Evolutionary conservation across 1,284 basidiomycete species (phyloP).

Genomic region (Apiotrichum gamsii): DNA sequence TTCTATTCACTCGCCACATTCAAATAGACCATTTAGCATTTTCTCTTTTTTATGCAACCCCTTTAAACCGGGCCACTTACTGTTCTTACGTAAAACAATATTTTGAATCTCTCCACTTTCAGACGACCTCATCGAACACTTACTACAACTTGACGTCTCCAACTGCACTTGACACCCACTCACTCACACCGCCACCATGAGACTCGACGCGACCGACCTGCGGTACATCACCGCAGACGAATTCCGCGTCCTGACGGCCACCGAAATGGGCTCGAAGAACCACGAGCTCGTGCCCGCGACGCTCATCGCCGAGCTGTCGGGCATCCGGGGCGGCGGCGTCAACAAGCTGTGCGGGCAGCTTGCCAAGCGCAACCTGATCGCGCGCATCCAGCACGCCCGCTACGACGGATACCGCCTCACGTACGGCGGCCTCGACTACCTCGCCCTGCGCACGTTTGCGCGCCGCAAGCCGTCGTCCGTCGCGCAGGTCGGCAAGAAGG

Average conservation of each 20-base stretch:
- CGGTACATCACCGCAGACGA: constrained; percentile 88
- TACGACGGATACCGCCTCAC: constrained; percentile 97
- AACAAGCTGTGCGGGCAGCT: constrained; percentile 87
- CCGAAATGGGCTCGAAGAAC: constrained; percentile 97
- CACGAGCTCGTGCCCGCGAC: constrained; percentile 89
- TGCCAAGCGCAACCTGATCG: constrained; percentile 85
- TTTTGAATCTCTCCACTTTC: no score
- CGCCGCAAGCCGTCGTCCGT: constrained; percentile 70
- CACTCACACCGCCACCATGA: constrained; percentile 67
- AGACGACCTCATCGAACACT: no score
- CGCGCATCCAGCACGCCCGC: constrained; percentile 82
- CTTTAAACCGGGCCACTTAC: no score
- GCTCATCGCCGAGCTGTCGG: constrained; percentile 86
- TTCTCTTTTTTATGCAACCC: no score
- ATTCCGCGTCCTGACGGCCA: constrained; percentile 87
- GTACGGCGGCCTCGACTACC: constrained; percentile 94
- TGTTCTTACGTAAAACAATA: no score
- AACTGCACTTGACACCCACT: no score
- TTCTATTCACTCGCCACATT: no score
- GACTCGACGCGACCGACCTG: constrained; percentile 89
- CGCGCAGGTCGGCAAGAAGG: constrained; percentile 88
- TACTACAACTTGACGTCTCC: no score
- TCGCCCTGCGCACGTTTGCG: constrained; percentile 87
- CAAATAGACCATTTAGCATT: no score
- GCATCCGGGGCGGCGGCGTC: constrained; percentile 81